phyloP scores from a whole-genome alignment of 2,329 filamentous ascomycete species.

The Neoscytalidium dimidiatum region DNA sequence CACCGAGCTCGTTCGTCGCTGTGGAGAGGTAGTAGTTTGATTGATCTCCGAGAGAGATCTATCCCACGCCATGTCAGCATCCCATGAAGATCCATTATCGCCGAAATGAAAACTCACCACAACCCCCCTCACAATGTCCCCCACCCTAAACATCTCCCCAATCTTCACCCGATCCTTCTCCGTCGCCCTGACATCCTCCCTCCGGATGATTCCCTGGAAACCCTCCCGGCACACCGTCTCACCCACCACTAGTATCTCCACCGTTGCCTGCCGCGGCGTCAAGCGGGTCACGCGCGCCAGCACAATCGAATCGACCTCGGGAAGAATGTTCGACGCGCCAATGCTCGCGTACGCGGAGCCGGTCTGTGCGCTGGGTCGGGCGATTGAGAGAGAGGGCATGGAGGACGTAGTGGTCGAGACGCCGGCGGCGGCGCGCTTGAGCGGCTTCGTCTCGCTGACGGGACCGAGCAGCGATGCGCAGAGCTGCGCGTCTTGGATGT shows the following conservation, averaged over 20 bases:
- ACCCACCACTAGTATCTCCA: conserved; percentile 80
- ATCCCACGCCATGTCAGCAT: not conserved
- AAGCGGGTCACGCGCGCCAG: conserved; percentile 85
- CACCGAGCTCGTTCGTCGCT: conserved; percentile 85
- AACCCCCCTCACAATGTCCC: conserved; percentile 84
- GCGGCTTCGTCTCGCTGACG: conserved; percentile 44
- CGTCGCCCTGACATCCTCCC: conserved; percentile 83
- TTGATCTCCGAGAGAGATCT: conserved; percentile 91
- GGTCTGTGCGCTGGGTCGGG: conserved; percentile 29
- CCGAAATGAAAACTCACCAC: conserved; percentile 59
- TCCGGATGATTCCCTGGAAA: conserved; percentile 81
- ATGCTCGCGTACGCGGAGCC: conserved; percentile 22
- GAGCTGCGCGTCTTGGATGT: conserved; percentile 73
- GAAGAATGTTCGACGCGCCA: conserved; percentile 67
- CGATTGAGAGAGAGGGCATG: conserved; percentile 38
- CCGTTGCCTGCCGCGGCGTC: conserved; percentile 79
- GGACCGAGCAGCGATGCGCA: conserved; percentile 81
- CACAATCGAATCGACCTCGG: conserved; percentile 77
- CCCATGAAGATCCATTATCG: not conserved
- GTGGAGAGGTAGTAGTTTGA: conserved; percentile 95
- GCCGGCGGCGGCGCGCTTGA: conserved; percentile 31
- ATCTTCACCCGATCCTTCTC: conserved; percentile 95
- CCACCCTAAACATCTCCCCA: conserved; percentile 86
- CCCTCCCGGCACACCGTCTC: conserved; percentile 69
- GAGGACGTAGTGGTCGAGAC: conserved; percentile 19